Base-by-base conservation (phyloP, 2,329 filamentous ascomycete species). In the Alternaria sp. region DNA sequence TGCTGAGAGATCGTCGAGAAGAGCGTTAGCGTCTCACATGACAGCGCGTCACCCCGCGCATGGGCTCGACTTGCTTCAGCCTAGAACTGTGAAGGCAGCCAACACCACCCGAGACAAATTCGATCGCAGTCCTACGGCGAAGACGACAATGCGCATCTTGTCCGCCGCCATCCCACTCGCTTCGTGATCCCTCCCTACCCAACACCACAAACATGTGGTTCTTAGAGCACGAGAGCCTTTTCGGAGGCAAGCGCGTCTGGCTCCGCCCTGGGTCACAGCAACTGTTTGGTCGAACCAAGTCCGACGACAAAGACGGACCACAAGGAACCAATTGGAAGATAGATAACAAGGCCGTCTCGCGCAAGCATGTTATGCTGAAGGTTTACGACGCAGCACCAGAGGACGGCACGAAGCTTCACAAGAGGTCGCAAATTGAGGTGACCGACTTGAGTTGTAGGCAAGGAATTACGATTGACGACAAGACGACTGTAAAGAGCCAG, bases 231-330 rank as follows among this genome's bases (percentile, higher is more conserved):
- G 82, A 86, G 41, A 81, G 85, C 60, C 81, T 84, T 54, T 85
- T 89, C 57, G 80, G 82, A 59, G 83, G 84, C 62, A 92, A 88
- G 78, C 88, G 87, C 71, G 83, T 94, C 68, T 97, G 94, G 94
- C 85, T 97, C 63, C 89, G 90, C 59, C 94, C 94, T 2, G 94
- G 93, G 52, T 92, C 93, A 76, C 88, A 87, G 70, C 94, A 95
- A 77, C 85, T 97, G 20, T 92, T 97, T 75, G 94, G 94, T 57
- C 89, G 94, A 65, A 93, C 92, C 38, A 86, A 85, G 65, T 85
- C 91, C 72, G 84, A 88, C 87, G 72, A 74, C 22, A 66, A 72
- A 44, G 68, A 73, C 25, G 44, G 40, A 69, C 84, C 74, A 28
- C 73, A 74, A 22, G 59, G 57, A 32, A 77, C 73, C 51, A 74